Evolutionary conservation across 371 early-diverging fungal genomes (phyloP), one percentile per base, ranked within the genome.

Genomic region (Syncephalastrum contaminatum): DNA sequence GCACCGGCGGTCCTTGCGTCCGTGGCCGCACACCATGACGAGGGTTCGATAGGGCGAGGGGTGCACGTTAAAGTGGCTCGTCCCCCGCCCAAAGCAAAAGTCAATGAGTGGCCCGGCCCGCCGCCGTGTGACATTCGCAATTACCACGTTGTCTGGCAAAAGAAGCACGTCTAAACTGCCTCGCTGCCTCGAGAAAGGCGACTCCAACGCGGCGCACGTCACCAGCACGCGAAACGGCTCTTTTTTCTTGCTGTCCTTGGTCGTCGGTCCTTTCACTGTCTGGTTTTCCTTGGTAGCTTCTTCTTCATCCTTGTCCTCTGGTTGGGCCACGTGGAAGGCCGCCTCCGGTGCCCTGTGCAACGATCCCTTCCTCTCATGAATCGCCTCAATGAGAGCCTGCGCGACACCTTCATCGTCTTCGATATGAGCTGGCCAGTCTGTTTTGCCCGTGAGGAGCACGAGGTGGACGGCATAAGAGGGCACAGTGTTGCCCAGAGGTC

Each of bases 371-470:
- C 67, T 60, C 36, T 58, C 53, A 5, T 64, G 45, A 8, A 70
- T 52, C 1, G 50, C 50, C 20, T 65, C 55, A 36, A 65, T 63
- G 12, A 73, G 49, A 10, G 67, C 62, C 6, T 49, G 48, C 2
- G 70, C 70, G 14, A 73, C 22, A 14, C 73, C 70, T 36, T 72
- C 72, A 5, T 65, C 62, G n/a, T 70, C 67, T 40, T 73, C 73
- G 50, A 70, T 70, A 48, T 70, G 73, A 0, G 70, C 54, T 2
- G 73, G 63, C 73, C 73, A 73, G 22, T 70, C 58, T 0, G 64
- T 44, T 19, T 67, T 64, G 3, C 73, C 73, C 2, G 73, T 73
- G 59, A 70, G 54, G 1, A 73, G 53, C 18, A 70, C 59, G 1
- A 73, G 15, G 46, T 73, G 73, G 15, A 73, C 61, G 8, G 73